Evolutionary conservation across 192 early-diverging fungal genomes (phyloP).

Genomic region (Anaeromyces robustus): DNA sequence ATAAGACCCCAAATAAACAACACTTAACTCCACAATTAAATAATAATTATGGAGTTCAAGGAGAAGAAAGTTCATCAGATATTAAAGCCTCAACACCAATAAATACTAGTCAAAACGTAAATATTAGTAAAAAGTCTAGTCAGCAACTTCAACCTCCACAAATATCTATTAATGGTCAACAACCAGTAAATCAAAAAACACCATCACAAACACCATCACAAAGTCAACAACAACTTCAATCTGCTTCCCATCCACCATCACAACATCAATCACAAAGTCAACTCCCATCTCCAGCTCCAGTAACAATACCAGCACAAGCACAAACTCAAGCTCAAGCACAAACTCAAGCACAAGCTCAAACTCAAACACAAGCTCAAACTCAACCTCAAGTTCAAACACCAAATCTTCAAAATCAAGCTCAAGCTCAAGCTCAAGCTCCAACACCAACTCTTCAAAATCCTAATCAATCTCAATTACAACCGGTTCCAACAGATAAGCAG

Average conservation of each 20-base stretch:
- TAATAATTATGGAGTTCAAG: neutral
- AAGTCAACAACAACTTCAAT: neutral
- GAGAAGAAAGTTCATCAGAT: neutral
- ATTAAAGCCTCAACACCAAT: neutral
- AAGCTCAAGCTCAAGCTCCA: no score
- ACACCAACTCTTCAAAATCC: no score
- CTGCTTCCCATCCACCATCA: neutral
- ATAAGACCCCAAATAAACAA: neutral
- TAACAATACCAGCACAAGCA: neutral
- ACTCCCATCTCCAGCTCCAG: neutral
- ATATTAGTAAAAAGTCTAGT: neutral
- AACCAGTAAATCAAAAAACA: neutral
- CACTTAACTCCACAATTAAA: neutral
- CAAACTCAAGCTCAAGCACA: no score
- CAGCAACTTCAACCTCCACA: neutral
- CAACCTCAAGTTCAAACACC: no score
- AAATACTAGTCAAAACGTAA: neutral
- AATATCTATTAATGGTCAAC: neutral
- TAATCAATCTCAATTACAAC: no score
- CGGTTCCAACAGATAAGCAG: neutral
- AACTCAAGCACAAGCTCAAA: no score
- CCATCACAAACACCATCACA: neutral
- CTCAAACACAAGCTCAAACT: no score
- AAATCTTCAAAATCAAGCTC: no score
- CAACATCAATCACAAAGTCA: neutral